These are phyloP conservation scores for Chaetomium strumarium DNA, from an alignment of 2,329 filamentous ascomycete species.

Conservation along the genomic window DNA sequence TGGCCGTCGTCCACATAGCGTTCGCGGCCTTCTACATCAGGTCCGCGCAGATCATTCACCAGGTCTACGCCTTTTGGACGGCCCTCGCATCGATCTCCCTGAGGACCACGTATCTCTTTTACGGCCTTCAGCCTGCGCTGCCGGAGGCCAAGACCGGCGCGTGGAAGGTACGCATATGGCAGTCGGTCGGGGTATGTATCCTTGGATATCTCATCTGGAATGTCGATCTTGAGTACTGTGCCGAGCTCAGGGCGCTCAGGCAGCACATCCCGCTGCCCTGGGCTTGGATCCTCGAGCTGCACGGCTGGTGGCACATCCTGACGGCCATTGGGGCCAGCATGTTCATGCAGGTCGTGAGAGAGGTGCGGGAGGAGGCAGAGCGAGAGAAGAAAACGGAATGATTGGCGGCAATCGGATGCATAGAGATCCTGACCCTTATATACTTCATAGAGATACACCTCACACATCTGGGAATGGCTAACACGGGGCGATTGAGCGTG, in stretches of 20 bases:
- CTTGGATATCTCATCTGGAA: slow-evolving; percentile 51
- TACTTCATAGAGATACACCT: too few relatives aligned
- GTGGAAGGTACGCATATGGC: slow-evolving; percentile 28
- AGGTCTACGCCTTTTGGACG: slow-evolving; percentile 34
- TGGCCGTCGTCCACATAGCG: slow-evolving; percentile 37
- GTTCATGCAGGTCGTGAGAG: slow-evolving; percentile 34
- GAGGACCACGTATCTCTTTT: slow-evolving; percentile 13
- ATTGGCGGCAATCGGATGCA: background rate
- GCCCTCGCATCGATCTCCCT: slow-evolving; percentile 33
- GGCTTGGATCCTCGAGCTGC: slow-evolving; percentile 52
- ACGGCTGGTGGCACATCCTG: slow-evolving; percentile 60
- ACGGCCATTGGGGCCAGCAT: slow-evolving; percentile 49
- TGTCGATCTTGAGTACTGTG: slow-evolving; percentile 49
- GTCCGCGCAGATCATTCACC: slow-evolving; percentile 39
- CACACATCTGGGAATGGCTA: too few relatives aligned
- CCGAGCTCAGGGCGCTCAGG: slow-evolving; percentile 40
- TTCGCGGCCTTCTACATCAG: slow-evolving; percentile 39
- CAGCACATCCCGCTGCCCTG: slow-evolving; percentile 45
- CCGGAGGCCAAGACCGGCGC: slow-evolving; percentile 24
- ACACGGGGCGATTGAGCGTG: too few relatives aligned
- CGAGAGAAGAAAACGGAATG: background rate
- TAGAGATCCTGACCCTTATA: too few relatives aligned
- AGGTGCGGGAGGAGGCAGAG: slow-evolving; percentile 19
- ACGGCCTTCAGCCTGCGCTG: slow-evolving; percentile 24
- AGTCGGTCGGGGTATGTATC: slow-evolving; percentile 32